Evolutionary conservation across 345 rosid genomes (phyloP).

Genomic region (Ceriops tagal): DNA sequence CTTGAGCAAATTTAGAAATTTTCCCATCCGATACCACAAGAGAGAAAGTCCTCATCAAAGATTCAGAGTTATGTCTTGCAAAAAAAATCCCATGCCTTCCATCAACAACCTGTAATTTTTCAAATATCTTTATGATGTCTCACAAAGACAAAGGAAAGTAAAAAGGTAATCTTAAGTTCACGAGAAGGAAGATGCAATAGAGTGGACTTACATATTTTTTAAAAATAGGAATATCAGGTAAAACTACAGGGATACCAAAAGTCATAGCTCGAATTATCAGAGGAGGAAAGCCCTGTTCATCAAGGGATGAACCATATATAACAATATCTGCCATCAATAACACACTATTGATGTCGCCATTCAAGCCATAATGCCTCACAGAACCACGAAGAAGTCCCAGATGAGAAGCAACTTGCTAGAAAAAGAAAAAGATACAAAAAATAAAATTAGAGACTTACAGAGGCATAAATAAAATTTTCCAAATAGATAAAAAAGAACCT

Average conservation of each 20-base stretch:
- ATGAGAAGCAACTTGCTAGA: constrained; percentile 73
- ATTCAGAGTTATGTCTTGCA: constrained; percentile 58
- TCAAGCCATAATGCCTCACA: constrained; percentile 67
- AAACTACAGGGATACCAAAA: constrained; percentile 64
- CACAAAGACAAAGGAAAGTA: neutral
- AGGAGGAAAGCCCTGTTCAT: constrained; percentile 87
- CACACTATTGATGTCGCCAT: constrained; percentile 63
- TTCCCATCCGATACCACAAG: constrained; percentile 69
- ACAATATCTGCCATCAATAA: constrained; percentile 82
- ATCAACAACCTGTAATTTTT: constrained; percentile 58
- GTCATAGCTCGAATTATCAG: constrained; percentile 86
- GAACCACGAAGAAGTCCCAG: constrained; percentile 69
- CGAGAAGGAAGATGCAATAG: constrained; percentile 17
- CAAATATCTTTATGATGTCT: constrained; percentile 5
- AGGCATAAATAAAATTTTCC: neutral
- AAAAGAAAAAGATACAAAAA: constrained; percentile 5
- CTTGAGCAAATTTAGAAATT: constrained; percentile 64
- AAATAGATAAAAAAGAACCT: neutral
- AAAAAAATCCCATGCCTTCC: constrained; percentile 64
- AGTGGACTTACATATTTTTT: constrained; percentile 64
- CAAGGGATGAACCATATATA: constrained; percentile 89
- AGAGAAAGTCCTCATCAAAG: constrained; percentile 66
- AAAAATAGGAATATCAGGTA: constrained; percentile 72
- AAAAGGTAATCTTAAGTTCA: neutral
- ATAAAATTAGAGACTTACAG: neutral